Conservation (phyloP, 371 early-diverging fungal species). For the Lichtheimia ornata region DNA sequence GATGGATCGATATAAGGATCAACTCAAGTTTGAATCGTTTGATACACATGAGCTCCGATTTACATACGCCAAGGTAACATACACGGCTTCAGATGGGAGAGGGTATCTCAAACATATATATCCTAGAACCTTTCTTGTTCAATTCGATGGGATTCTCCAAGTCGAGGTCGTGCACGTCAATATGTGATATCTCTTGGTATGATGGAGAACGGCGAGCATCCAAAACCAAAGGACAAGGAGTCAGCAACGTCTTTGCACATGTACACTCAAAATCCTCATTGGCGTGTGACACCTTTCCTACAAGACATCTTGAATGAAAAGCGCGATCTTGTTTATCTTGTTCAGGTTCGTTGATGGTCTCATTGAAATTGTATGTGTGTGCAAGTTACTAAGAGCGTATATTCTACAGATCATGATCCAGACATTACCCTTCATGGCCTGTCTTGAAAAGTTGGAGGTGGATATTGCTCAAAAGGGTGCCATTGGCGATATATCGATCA, state of each 20-base stretch:
- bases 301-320: slow-evolving; percentile 46
- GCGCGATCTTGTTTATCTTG: slow-evolving; percentile 41
- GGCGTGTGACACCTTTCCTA: slow-evolving; percentile 37
- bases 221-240: slow-evolving; percentile 7
- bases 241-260: slow-evolving; percentile 12
- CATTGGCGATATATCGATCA: slow-evolving; percentile 48
- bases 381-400: no score
- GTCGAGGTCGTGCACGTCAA: slow-evolving; percentile 27
- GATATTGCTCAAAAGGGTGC: slow-evolving; percentile 30
- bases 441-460: slow-evolving; percentile 39
- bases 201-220: slow-evolving; percentile 13
- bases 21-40: slow-evolving; percentile 34
- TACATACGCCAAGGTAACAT: slow-evolving; percentile 39
- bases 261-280: slow-evolving; percentile 39
- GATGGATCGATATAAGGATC: slow-evolving; percentile 39
- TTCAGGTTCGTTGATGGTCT: slow-evolving; percentile 31
- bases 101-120: neutral
- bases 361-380: no score
- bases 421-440: slow-evolving; percentile 49
- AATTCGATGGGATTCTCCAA: slow-evolving; percentile 40
- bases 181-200: slow-evolving; percentile 32
- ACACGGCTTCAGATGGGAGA: neutral
- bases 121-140: slow-evolving; percentile 30
- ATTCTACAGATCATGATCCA: slow-evolving; percentile 35
- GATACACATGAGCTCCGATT: slow-evolving; percentile 38